Conservation (phyloP, 352 stramenopile species). For the Phytophthora nicotianae region DNA sequence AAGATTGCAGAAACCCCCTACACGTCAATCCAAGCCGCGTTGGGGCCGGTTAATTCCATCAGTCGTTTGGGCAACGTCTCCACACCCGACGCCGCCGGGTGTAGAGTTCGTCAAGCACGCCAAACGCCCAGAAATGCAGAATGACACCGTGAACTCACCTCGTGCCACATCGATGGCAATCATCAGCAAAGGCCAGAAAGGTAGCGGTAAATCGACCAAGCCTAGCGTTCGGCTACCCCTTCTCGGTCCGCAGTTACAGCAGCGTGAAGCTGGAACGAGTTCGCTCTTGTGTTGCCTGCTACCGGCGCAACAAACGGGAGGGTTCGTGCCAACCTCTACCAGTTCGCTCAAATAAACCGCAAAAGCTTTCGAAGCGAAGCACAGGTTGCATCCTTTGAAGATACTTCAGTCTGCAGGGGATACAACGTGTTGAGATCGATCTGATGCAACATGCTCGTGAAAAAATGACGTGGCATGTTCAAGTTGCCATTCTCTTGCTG, state of each 20-base stretch:
- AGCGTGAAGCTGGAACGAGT: background rate
- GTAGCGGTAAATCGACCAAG: background rate
- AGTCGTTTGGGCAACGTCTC: slow-evolving; percentile 20
- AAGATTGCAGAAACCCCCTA: slow-evolving; percentile 8
- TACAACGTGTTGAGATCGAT: slow-evolving; percentile 11
- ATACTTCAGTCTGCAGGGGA: background rate
- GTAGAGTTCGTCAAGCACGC: slow-evolving; percentile 26
- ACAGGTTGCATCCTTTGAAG: background rate
- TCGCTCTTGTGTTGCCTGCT: slow-evolving; percentile 42
- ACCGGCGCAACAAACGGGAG: slow-evolving; percentile 14
- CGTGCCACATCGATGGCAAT: background rate
- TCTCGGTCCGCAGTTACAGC: slow-evolving; percentile 1
- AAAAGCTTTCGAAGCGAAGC: slow-evolving; percentile 8
- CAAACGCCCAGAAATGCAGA: background rate
- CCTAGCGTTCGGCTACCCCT: slow-evolving; percentile 1
- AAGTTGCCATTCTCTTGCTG: slow-evolving; percentile 21
- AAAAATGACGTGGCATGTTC: slow-evolving; percentile 20
- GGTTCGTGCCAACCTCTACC: background rate
- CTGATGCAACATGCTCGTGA: slow-evolving; percentile 6
- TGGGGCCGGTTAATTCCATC: slow-evolving; percentile 16
- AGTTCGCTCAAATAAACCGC: background rate
- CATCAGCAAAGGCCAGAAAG: background rate
- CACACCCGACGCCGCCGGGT: slow-evolving; percentile 10
- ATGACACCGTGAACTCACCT: slow-evolving; percentile 8
- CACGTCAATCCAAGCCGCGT: slow-evolving; percentile 8